These are phyloP conservation scores for Stevia rebaudiana DNA, from an alignment of 140 eudicot species.

Conservation along the genomic window DNA sequence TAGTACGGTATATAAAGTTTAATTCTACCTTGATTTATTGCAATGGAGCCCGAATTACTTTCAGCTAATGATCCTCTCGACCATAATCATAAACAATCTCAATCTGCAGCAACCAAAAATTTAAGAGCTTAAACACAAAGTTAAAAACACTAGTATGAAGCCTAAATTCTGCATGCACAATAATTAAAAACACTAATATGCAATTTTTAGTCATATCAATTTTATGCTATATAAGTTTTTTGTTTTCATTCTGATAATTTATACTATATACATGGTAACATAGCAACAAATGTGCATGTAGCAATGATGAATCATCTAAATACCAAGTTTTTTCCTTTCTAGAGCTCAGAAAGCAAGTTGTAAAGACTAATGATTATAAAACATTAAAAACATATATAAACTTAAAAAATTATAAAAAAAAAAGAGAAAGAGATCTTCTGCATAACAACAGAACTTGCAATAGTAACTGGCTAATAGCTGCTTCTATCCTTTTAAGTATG, in stretches of 20 bases:
- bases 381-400: too few species aligned
- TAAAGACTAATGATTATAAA: not conserved
- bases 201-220: not conserved
- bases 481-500: not conserved
- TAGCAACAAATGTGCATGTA: not conserved
- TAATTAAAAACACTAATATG: not conserved
- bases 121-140: conserved; percentile 9
- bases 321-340: not conserved
- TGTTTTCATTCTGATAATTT: not conserved
- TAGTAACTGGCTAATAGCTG: not conserved
- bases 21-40: conserved; percentile 39
- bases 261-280: not conserved
- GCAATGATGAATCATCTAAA: not conserved
- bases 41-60: conserved; percentile 11
- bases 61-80: conserved; percentile 40
- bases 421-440: too few species aligned
- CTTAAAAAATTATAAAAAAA: too few species aligned
- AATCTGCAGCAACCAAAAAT: conserved; percentile 40
- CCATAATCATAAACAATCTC: conserved; percentile 63
- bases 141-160: not conserved
- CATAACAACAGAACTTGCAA: not conserved
- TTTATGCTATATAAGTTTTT: not conserved
- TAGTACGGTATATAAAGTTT: not conserved
- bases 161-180: not conserved
- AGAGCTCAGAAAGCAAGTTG: not conserved